A percentile compares a stretch with the other conserved stretches of the same genome.
Conservation (phyloP, 2,329 filamentous ascomycete species). For the Atkinsonella texensis region DNA sequence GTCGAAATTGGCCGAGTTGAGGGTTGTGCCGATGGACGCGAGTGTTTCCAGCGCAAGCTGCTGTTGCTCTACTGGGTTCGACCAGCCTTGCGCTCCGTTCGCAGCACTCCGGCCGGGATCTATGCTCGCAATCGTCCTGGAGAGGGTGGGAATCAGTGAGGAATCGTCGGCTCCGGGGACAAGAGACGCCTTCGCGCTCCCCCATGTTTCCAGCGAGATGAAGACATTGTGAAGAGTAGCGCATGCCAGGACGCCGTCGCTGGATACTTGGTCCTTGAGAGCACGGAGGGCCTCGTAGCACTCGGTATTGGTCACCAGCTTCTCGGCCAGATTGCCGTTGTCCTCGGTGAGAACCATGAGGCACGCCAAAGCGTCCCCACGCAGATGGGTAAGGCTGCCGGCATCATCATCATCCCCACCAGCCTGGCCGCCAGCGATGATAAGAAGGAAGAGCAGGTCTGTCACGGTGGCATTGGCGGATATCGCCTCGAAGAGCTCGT, state of each 20-base stretch:
- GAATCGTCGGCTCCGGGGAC: slow-evolving; percentile 21
- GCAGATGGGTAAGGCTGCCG: slow-evolving; percentile 28
- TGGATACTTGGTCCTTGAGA: slow-evolving; percentile 34
- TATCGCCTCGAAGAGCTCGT: slow-evolving; percentile 47
- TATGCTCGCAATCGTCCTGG: slow-evolving; percentile 18
- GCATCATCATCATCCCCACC: slow-evolving; percentile 28
- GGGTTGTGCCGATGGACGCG: slow-evolving; percentile 49
- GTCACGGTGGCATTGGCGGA: slow-evolving; percentile 35
- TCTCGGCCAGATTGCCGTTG: slow-evolving; percentile 39
- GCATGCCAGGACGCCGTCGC: slow-evolving; percentile 44
- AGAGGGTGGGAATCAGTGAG: slow-evolving; percentile 24
- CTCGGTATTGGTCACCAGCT: slow-evolving; percentile 33
- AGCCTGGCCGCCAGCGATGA: slow-evolving; percentile 31
- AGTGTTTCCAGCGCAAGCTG: slow-evolving; percentile 49
- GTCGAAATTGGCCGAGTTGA: slow-evolving; percentile 37
- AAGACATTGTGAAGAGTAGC: slow-evolving; percentile 53
- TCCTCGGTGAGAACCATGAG: slow-evolving; percentile 50
- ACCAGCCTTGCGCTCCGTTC: slow-evolving; percentile 25
- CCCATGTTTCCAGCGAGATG: slow-evolving; percentile 22
- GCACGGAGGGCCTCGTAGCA: slow-evolving; percentile 38
- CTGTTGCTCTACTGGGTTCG: slow-evolving; percentile 32
- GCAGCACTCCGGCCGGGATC: slow-evolving; percentile 14
- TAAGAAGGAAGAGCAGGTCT: slow-evolving; percentile 42
- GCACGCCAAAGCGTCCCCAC: slow-evolving; percentile 39
- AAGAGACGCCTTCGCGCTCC: slow-evolving; percentile 9